These are phyloP conservation scores for Solanum acaule DNA, from an alignment of 257 asterid genomes.

Conservation along the genomic window DNA sequence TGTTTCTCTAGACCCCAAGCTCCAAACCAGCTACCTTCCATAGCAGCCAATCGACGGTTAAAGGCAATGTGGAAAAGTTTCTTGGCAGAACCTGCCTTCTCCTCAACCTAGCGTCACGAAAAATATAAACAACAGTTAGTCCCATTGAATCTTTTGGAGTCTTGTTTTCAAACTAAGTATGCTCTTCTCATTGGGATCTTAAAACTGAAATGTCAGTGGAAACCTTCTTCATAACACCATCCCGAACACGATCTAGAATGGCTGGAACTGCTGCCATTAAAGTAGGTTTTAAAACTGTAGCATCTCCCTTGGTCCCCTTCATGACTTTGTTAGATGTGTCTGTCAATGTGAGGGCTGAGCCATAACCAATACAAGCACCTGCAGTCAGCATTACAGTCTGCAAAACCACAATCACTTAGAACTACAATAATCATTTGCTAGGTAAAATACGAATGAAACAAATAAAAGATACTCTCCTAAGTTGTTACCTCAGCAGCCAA, in stretches of 20 bases:
- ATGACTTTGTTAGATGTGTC: constrained; percentile 85
- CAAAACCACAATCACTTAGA: constrained; percentile 22
- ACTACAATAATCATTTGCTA: background rate
- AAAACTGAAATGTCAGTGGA: background rate
- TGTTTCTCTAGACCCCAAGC: constrained; percentile 68
- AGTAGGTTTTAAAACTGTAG: constrained; percentile 70
- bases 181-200: background rate
- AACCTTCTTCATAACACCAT: constrained; percentile 88
- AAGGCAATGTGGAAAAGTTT: constrained; percentile 64
- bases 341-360: constrained; percentile 73
- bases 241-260: constrained; percentile 84
- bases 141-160: background rate
- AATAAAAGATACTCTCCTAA: background rate
- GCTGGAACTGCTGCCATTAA: constrained; percentile 89
- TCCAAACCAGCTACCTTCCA: constrained; percentile 91
- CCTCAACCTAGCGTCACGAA: constrained; percentile 53
- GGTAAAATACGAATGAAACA: background rate
- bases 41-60: constrained; percentile 58
- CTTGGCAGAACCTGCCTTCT: constrained; percentile 72
- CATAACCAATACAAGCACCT: constrained; percentile 79
- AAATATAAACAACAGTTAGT: constrained; percentile 1
- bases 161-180: background rate
- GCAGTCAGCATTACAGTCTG: constrained; percentile 82
- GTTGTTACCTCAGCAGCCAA: constrained; percentile 83
- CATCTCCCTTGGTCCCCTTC: constrained; percentile 89